These are phyloP conservation scores for Plasmodium adleri DNA, from an alignment of 169 alveolate species.

Conservation along the genomic window DNA sequence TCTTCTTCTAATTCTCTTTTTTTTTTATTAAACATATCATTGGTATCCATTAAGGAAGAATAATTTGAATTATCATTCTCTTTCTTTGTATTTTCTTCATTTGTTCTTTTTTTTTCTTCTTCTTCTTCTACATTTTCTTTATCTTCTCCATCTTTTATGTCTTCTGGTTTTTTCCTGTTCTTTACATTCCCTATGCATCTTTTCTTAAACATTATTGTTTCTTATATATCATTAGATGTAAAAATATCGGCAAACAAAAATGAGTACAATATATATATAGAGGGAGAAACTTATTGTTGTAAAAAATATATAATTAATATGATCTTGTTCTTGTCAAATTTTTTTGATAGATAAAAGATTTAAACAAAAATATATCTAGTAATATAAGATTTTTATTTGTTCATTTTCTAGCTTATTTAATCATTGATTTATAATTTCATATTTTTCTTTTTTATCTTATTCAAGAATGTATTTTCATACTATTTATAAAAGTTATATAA, in stretches of 20 bases:
- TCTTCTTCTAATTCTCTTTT: constrained; percentile 13
- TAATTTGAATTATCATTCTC: constrained; percentile 13
- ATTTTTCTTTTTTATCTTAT: no score
- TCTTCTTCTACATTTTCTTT: constrained; percentile 39
- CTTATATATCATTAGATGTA: constrained; percentile 7
- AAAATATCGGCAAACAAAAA: no score
- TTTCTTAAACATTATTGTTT: constrained; percentile 55
- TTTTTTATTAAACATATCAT: constrained; percentile 14
- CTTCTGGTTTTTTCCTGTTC: constrained; percentile 56
- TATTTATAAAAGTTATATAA: no score
- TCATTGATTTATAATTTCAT: no score
- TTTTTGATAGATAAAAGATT: no score
- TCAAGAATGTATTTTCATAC: no score
- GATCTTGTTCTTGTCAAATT: no score
- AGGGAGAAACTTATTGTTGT: not conserved
- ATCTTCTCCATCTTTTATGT: constrained; percentile 49
- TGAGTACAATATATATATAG: not conserved
- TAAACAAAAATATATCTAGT: no score
- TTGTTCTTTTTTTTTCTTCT: constrained; percentile 22
- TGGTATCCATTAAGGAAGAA: not conserved
- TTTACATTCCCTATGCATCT: constrained; percentile 50
- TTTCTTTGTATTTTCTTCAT: constrained; percentile 30
- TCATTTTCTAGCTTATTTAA: no score
- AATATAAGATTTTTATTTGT: no score
- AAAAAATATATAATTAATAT: not conserved